A percentile compares a stretch with the other conserved stretches of the same genome.
phyloP scores from a whole-genome alignment of 2,329 filamentous ascomycete species.

The Botrytis hyacinthi region DNA sequence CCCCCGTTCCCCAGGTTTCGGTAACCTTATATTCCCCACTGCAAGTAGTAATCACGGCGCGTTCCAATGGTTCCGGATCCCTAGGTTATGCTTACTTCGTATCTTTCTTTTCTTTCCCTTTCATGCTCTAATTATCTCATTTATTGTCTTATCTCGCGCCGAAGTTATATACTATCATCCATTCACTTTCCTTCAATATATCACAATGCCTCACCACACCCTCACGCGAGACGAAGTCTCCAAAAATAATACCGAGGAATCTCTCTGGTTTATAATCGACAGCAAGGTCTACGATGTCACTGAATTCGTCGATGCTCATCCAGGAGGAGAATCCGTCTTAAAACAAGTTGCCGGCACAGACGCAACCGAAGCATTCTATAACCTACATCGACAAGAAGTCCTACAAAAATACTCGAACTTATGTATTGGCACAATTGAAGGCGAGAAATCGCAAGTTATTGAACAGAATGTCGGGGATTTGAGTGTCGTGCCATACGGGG shows the following conservation, averaged over 20 bases:
- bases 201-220: constrained; percentile 36
- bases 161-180: background rate
- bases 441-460: constrained; percentile 73
- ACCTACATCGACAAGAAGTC: constrained; percentile 89
- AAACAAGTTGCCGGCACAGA: constrained; percentile 78
- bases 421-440: constrained; percentile 71
- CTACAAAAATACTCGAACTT: constrained; percentile 74
- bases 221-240: constrained; percentile 64
- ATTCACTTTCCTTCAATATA: background rate
- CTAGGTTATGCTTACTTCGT: background rate
- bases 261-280: constrained; percentile 78
- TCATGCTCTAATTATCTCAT: background rate
- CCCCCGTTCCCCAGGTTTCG: constrained; percentile 12
- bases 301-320: constrained; percentile 82
- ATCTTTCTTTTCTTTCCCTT: background rate
- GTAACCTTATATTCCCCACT: background rate
- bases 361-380: constrained; percentile 83
- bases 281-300: constrained; percentile 83
- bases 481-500: constrained; percentile 76
- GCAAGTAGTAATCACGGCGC: background rate
- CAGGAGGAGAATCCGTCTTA: constrained; percentile 73
- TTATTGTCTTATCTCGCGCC: background rate
- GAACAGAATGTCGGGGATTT: constrained; percentile 68
- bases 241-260: constrained; percentile 70
- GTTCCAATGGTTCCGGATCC: background rate